Conservation (phyloP, 176 grass and related monocot genomes). For the Neostapfia colusana region DNA sequence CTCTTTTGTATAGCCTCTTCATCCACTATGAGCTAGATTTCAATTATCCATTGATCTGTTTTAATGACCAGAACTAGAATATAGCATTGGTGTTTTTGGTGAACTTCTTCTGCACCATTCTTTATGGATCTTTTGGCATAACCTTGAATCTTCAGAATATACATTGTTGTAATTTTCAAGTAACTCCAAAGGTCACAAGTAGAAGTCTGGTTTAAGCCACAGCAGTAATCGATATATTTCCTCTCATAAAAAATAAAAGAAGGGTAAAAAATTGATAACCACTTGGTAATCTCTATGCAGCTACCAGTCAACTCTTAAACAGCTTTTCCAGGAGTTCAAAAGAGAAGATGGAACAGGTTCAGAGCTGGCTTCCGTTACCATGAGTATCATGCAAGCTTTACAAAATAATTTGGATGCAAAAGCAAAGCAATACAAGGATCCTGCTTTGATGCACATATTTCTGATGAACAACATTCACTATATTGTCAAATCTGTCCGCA, state of each 20-base stretch:
- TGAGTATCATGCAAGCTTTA: constrained; percentile 94
- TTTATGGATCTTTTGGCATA: background rate
- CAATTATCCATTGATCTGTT: constrained; percentile 1
- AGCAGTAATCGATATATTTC: background rate
- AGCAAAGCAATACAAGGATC: constrained; percentile 96
- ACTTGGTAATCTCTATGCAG: constrained; percentile 47
- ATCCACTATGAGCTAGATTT: background rate
- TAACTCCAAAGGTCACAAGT: background rate
- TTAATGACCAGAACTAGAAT: constrained; percentile 18
- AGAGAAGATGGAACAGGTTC: constrained; percentile 76
- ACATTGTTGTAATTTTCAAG: background rate
- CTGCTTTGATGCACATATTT: constrained; percentile 80
- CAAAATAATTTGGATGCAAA: constrained; percentile 90
- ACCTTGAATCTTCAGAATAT: background rate
- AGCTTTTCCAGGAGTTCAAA: constrained; percentile 90
- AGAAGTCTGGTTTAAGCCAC: background rate
- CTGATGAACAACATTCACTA: constrained; percentile 99
- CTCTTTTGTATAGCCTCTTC: background rate
- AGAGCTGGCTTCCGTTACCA: constrained; percentile 78
- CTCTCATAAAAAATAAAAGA: background rate
- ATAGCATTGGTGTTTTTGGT: background rate
- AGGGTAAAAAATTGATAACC: constrained; percentile 29
- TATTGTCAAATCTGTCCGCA: constrained; percentile 85
- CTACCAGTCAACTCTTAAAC: constrained; percentile 91
- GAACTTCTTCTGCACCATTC: background rate